phyloP scores from a whole-genome alignment of 257 asterid species.

The Fraxinus pennsylvanica region DNA sequence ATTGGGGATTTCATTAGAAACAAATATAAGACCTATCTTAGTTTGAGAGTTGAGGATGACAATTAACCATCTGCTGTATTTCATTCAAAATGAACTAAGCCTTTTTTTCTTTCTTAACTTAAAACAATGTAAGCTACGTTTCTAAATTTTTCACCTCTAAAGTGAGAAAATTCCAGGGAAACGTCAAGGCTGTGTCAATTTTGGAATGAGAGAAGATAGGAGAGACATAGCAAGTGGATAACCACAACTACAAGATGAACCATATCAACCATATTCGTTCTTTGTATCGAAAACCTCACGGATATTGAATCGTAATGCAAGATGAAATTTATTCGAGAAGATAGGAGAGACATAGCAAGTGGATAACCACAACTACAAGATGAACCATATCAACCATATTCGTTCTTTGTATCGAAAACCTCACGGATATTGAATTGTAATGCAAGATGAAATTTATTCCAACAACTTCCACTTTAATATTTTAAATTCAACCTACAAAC shows the following conservation, averaged over 20 bases:
- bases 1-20: neutral
- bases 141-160: neutral
- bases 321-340: slow-evolving; percentile 6
- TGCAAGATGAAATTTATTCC: slow-evolving; percentile 9
- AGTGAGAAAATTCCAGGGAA: neutral
- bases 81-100: neutral
- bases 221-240: neutral
- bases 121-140: neutral
- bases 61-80: neutral
- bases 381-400: neutral
- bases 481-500: neutral
- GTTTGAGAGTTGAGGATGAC: neutral
- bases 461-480: neutral
- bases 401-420: neutral
- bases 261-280: neutral
- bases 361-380: neutral
- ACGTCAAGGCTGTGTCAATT: neutral
- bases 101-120: too few species aligned
- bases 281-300: neutral
- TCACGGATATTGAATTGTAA: slow-evolving; percentile 7
- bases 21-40: neutral
- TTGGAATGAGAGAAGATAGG: slow-evolving; percentile 3
- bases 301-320: slow-evolving; percentile 10
- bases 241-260: neutral
- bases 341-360: neutral